Percentiles rank a stretch among this genome's conserved stretches.
Evolutionary conservation across 1,284 basidiomycete genomes (phyloP).

Genomic region (Macrocystidia cucumis): DNA sequence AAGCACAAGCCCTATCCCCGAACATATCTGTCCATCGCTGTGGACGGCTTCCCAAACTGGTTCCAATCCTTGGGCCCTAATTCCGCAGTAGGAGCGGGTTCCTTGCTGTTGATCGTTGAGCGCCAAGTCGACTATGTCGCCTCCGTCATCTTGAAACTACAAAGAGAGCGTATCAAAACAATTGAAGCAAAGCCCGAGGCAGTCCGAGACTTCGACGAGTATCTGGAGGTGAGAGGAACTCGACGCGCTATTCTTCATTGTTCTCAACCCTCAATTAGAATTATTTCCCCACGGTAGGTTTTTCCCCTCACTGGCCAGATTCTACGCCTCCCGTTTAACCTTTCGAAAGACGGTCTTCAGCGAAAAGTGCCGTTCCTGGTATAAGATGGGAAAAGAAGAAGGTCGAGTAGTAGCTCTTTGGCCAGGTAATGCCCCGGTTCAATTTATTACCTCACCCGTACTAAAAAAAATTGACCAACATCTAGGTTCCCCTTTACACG

Average conservation of each 20-base stretch:
- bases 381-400: constrained; percentile 52
- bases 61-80: constrained; percentile 53
- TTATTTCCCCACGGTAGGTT: constrained; percentile 39
- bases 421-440: constrained; percentile 35
- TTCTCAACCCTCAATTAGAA: constrained; percentile 21
- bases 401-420: constrained; percentile 51
- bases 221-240: constrained; percentile 30
- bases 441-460: neutral
- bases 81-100: constrained; percentile 41
- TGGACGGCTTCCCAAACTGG: constrained; percentile 57
- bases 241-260: neutral
- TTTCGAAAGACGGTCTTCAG: constrained; percentile 46
- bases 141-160: constrained; percentile 45
- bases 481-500: constrained; percentile 48
- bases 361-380: constrained; percentile 58
- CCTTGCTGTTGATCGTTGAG: constrained; percentile 45
- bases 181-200: constrained; percentile 51
- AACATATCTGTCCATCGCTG: constrained; percentile 46
- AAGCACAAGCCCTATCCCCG: constrained; percentile 44
- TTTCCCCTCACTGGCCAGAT: neutral
- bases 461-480: constrained; percentile 1
- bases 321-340: neutral
- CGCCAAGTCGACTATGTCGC: constrained; percentile 47
- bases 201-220: constrained; percentile 52
- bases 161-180: constrained; percentile 50